Evolutionary conservation across 139 green algal genomes (phyloP), one percentile per base, ranked within the genome.

Genomic region (Tetratostichococcus sp.): DNA sequence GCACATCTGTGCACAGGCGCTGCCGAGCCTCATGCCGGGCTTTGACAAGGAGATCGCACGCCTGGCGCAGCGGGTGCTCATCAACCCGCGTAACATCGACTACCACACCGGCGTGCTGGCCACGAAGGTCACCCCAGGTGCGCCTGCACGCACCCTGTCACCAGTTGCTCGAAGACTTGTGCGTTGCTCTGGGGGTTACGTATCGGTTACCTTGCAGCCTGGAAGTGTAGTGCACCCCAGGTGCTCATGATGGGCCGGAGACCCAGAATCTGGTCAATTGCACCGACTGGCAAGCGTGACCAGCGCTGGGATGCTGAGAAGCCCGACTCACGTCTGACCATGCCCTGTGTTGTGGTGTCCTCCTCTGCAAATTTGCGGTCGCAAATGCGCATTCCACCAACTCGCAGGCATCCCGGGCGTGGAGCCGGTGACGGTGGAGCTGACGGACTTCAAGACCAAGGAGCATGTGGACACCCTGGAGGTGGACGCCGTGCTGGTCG

Each of bases 401-500:
- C 31, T 43, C 67, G 77, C 79, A 84, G 82, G 80, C n/a, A 78
- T 87, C 73, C 85, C 89, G 76, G 92, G 92, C 69, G 88, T 97
- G 42, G 97, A 98, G 90, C 96, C 96, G 23, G 96, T 99, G 23
- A 77, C 79, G 35, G 95, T 99, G 72, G 94, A 99, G 88, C 90
- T 99, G 62, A 97, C 94, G 21, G 96, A 99, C 87, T 96, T 97
- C 86, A 97, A 98, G 85, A 98, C 96, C 57, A 97, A 97, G 84
- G 92, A 99, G 90, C 82, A 91, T 72, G 93, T 97, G 75, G 95
- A 98, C 71, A 88, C 80, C 30, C 79, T 99, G 70, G 94, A 99
- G 89, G 90, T 97, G 82, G 93, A 97, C 74, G 93, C 96, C 4
- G 87, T 80, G 68, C 80, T 99, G 74, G 97, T 99, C 35, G 96